Percentiles rank a stretch among this genome's conserved stretches.
Conservation (phyloP, 192 early-diverging fungal genomes). For the Podila minutissima region DNA sequence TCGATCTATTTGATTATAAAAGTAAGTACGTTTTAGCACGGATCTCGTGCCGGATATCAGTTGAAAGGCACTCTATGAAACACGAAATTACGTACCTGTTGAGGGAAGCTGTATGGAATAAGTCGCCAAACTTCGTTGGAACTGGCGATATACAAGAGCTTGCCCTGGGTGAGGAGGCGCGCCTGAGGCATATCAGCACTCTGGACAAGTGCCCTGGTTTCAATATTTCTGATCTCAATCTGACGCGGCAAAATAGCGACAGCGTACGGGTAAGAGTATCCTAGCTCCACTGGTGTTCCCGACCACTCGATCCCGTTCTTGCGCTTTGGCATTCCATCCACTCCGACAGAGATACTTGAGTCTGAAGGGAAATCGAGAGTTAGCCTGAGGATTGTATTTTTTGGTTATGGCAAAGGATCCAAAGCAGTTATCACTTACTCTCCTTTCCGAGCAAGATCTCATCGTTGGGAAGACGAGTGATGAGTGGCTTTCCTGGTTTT, state of each 20-base stretch:
- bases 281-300: constrained; percentile 68
- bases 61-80: background rate
- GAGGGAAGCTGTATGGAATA: constrained; percentile 65
- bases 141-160: constrained; percentile 78
- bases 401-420: no score
- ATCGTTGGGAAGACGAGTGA: constrained; percentile 69
- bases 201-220: constrained; percentile 85
- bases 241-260: constrained; percentile 72
- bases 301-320: constrained; percentile 72
- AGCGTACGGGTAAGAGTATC: constrained; percentile 76
- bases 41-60: background rate
- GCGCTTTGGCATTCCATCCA: constrained; percentile 65
- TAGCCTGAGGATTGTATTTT: no score
- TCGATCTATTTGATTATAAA: constrained; percentile 64
- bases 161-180: constrained; percentile 74
- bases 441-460: constrained; percentile 73
- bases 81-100: constrained; percentile 47
- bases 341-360: constrained; percentile 65
- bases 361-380: constrained; percentile 31
- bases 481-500: constrained; percentile 63
- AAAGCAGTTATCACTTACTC: constrained; percentile 43
- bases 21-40: background rate
- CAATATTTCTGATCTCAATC: constrained; percentile 90
- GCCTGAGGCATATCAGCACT: constrained; percentile 74
- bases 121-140: constrained; percentile 77